Conservation (phyloP, 768 basidiomycete genomes). For the Omphalotus guepiniiformis region DNA sequence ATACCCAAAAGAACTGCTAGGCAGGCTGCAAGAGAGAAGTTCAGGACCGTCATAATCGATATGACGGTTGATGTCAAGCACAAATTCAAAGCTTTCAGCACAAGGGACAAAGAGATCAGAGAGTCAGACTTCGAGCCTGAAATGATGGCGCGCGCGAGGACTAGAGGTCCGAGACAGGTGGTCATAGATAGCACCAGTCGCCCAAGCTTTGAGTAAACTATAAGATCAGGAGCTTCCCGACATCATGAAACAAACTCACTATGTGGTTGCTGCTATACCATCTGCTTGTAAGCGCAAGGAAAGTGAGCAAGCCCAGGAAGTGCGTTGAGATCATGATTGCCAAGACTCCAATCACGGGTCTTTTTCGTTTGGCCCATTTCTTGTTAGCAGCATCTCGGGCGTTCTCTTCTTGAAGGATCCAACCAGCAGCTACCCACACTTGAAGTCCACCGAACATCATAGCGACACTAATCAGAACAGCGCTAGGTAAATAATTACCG, state of each 20-base stretch:
- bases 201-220: slow-evolving; percentile 14
- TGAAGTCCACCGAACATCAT: slow-evolving; percentile 83
- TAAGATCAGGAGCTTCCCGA: neutral
- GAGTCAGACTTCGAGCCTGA: slow-evolving; percentile 14
- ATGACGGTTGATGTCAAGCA: slow-evolving; percentile 85
- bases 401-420: slow-evolving; percentile 28
- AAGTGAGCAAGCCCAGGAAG: slow-evolving; percentile 45
- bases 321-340: slow-evolving; percentile 56
- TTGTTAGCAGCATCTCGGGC: slow-evolving; percentile 16
- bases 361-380: slow-evolving; percentile 41
- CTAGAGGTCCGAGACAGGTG: slow-evolving; percentile 28
- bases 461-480: slow-evolving; percentile 75
- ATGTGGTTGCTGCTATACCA: slow-evolving; percentile 45
- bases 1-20: slow-evolving; percentile 37
- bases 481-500: slow-evolving; percentile 86
- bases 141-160: slow-evolving; percentile 21
- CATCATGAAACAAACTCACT: too few species aligned
- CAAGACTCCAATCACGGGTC: slow-evolving; percentile 54
- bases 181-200: slow-evolving; percentile 25
- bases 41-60: slow-evolving; percentile 81
- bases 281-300: slow-evolving; percentile 40
- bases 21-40: slow-evolving; percentile 82
- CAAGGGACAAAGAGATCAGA: slow-evolving; percentile 35
- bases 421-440: slow-evolving; percentile 66
- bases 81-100: slow-evolving; percentile 72